phyloP scores from a whole-genome alignment of 768 basidiomycete genomes.

The Boletus rufocinnamomeus region DNA sequence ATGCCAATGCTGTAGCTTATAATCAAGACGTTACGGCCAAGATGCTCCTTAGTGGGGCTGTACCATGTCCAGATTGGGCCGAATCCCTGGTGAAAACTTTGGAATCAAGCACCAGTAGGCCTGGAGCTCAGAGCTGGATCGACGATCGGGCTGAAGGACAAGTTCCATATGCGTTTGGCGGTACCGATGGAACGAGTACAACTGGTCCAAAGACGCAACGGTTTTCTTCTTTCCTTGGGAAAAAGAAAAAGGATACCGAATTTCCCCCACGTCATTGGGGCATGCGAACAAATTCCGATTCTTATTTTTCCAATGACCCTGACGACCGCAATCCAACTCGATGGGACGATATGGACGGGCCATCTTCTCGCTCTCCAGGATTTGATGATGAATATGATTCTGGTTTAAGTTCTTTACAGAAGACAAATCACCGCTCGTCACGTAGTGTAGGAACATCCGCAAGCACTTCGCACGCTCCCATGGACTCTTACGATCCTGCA shows the following conservation, averaged over 20 bases:
- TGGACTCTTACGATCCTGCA: conserved; percentile 35
- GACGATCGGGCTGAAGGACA: conserved; percentile 46
- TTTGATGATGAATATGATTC: conserved; percentile 51
- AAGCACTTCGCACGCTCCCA: conserved; percentile 11
- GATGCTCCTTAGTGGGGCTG: conserved; percentile 74
- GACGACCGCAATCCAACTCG: conserved; percentile 13
- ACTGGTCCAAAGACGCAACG: conserved; percentile 41
- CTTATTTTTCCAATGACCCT: conserved; percentile 50
- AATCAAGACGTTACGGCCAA: conserved; percentile 69
- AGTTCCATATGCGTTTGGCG: conserved; percentile 56
- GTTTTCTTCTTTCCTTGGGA: conserved; percentile 33
- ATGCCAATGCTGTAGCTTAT: conserved; percentile 88
- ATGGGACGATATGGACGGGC: conserved; percentile 37
- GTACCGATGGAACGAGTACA: not conserved
- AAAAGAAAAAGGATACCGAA: conserved; percentile 48
- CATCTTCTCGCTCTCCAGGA: conserved; percentile 14
- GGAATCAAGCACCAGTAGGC: conserved; percentile 68
- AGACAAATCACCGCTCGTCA: conserved; percentile 24
- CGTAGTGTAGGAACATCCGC: conserved; percentile 18
- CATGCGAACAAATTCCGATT: conserved; percentile 45
- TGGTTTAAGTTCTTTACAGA: conserved; percentile 39
- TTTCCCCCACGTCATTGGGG: conserved; percentile 75
- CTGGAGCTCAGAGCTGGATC: conserved; percentile 69
- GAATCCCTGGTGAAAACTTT: conserved; percentile 71
- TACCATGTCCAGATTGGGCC: conserved; percentile 81